These are phyloP conservation scores for Aspergillus sp. DNA, from an alignment of 2,329 filamentous ascomycete genomes.

Conservation along the genomic window DNA sequence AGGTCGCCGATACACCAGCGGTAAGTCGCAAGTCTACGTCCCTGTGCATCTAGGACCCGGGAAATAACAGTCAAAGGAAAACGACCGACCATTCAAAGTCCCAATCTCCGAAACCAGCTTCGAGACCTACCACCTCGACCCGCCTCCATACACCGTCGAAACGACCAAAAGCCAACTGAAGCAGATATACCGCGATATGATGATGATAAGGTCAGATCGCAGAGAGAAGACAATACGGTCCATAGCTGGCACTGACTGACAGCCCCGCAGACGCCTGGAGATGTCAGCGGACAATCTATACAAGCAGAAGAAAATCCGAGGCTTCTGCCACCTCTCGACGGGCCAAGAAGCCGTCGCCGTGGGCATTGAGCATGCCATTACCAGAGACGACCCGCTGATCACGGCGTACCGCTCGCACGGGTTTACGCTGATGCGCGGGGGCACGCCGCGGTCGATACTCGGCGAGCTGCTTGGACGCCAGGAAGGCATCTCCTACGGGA, in stretches of 20 bases:
- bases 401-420: conserved; percentile 97
- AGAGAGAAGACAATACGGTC: background rate
- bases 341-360: conserved; percentile 94
- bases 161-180: conserved; percentile 92
- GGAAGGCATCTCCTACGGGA: conserved; percentile 91
- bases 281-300: conserved; percentile 93
- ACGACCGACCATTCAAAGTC: conserved; percentile 79
- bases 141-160: conserved; percentile 76
- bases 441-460: conserved; percentile 75
- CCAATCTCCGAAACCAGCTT: conserved; percentile 90
- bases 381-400: conserved; percentile 81
- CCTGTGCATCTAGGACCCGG: no score
- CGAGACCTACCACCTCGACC: conserved; percentile 95
- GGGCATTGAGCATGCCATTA: conserved; percentile 89
- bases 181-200: conserved; percentile 96
- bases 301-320: conserved; percentile 98
- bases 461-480: conserved; percentile 86
- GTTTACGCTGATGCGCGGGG: conserved; percentile 90
- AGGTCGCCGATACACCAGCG: conserved; percentile 9
- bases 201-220: conserved; percentile 62
- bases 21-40: no score
- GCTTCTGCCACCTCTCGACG: conserved; percentile 95
- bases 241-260: no score
- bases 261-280: conserved; percentile 74
- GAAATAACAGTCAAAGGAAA: conserved; percentile 49